Percentiles rank a stretch among this genome's conserved stretches.
Conservation (phyloP, 2,329 filamentous ascomycete species). For the Emergomyces orientalis region DNA sequence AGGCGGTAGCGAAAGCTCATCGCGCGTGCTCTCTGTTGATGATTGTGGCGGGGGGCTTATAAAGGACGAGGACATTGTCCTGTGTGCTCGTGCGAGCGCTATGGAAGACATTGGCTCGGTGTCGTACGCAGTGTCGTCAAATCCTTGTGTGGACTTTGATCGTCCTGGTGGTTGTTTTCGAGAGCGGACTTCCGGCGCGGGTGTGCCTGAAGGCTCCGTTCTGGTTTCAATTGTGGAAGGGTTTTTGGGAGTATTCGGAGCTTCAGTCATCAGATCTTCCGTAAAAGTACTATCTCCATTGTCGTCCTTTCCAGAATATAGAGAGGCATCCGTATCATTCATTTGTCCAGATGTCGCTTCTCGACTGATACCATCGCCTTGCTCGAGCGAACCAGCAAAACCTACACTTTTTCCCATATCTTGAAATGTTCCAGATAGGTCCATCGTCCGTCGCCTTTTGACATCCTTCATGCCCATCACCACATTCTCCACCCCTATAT, state of each 20-base stretch:
- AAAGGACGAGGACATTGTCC: slow-evolving; percentile 10
- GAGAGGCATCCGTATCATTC: background rate
- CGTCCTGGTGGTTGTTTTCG: slow-evolving; percentile 15
- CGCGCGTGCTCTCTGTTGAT: slow-evolving; percentile 16
- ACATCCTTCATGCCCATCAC: background rate
- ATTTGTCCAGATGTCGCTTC: background rate
- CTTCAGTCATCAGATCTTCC: background rate
- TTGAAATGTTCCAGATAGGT: background rate
- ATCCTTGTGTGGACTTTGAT: slow-evolving; percentile 22
- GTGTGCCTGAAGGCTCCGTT: background rate
- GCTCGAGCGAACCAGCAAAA: background rate
- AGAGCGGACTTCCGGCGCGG: background rate
- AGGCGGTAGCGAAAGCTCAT: slow-evolving; percentile 24
- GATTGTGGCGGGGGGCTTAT: slow-evolving; percentile 15
- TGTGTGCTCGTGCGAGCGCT: slow-evolving; percentile 17
- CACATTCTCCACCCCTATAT: background rate
- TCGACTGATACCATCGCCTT: slow-evolving; percentile 17
- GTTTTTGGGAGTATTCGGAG: background rate
- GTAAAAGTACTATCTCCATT: background rate
- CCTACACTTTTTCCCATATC: background rate
- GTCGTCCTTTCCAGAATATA: background rate
- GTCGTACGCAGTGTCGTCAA: slow-evolving; percentile 30
- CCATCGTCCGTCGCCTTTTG: slow-evolving; percentile 12
- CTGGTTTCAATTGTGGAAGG: background rate
- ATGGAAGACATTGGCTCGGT: slow-evolving; percentile 34